Base-by-base conservation (phyloP, 1,284 basidiomycete species). In the Gymnopus androsaceus region DNA sequence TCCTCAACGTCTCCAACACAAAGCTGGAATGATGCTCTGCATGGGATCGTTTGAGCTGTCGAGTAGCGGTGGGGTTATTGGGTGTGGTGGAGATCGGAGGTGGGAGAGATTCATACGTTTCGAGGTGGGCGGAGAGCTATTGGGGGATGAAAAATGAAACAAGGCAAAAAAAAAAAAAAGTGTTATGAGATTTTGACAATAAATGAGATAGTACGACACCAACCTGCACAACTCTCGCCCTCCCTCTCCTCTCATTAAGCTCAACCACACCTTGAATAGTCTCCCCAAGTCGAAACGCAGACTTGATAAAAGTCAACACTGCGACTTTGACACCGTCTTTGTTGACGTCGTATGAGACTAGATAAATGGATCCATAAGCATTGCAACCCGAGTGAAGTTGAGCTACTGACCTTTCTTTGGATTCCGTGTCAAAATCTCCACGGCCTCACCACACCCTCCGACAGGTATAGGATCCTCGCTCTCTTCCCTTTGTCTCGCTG, bases 301-400 rank as follows among this genome's bases (percentile, higher is more conserved):
- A 87, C 73, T 96, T 97, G 38, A 90, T 84, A 60, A 97, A 90
- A 0, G 94, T 95, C n/a, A 97, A 72, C 27, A 91, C 86, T 1
- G 94, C 94, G 51, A 96, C 92, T 41, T 87, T 84, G 49, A 90
- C 81, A 0, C 90, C 92, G 47, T 95, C 91, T 74, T 96, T 95
- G 66, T 87, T 89, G 58, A 97, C 93, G 72, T 97, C 94, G 72
- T 92, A 96, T 0, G 93, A 94, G 31, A 88, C 93, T 95, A 60
- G 15, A 50, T 12, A n/a, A n/a, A n/a, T n/a, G n/a, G n/a, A n/a
- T n/a, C n/a, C n/a, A n/a, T n/a, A n/a, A n/a, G n/a, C n/a, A n/a
- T n/a, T n/a, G n/a, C n/a, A n/a, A n/a, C n/a, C n/a, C n/a, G n/a
- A n/a, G n/a, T n/a, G n/a, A n/a, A n/a, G n/a, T n/a, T n/a, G n/a